A percentile compares a stretch with the other conserved stretches of the same genome.
Evolutionary conservation across 768 basidiomycete genomes (phyloP).

Genomic region (Pleurotus pulmonarius): DNA sequence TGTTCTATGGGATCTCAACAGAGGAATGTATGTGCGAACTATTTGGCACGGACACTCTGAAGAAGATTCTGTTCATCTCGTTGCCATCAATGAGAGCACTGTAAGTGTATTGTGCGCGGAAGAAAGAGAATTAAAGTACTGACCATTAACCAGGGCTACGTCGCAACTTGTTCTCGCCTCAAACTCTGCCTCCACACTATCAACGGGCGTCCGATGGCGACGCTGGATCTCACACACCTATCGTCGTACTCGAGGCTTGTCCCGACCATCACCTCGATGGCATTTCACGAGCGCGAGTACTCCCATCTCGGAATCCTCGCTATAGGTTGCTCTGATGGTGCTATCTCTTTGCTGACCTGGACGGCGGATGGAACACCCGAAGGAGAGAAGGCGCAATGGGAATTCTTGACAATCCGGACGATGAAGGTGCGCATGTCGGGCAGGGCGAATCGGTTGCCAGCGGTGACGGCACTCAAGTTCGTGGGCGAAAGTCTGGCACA

Average conservation of each 20-base stretch:
- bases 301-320: constrained; percentile 76
- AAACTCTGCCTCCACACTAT: constrained; percentile 81
- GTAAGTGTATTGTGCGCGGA: constrained; percentile 38
- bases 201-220: constrained; percentile 77
- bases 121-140: neutral
- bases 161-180: constrained; percentile 75
- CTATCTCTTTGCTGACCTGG: constrained; percentile 82
- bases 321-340: constrained; percentile 71
- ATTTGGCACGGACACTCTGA: constrained; percentile 62
- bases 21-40: constrained; percentile 74
- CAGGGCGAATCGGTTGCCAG: constrained; percentile 34
- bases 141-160: constrained; percentile 60
- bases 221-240: constrained; percentile 53
- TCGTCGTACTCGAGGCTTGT: constrained; percentile 40
- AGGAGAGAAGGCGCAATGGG: constrained; percentile 69
- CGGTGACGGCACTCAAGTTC: constrained; percentile 78
- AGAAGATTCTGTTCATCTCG: constrained; percentile 53
- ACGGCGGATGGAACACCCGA: constrained; percentile 69
- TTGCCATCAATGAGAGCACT: constrained; percentile 82
- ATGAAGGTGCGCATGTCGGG: constrained; percentile 45
- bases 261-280: constrained; percentile 66
- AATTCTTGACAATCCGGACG: constrained; percentile 64
- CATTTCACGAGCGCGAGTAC: constrained; percentile 90
- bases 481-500: constrained; percentile 64
- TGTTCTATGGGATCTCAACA: constrained; percentile 87